A percentile compares a stretch with the other conserved stretches of the same genome.
These are phyloP conservation scores for Quercus ilex DNA, from an alignment of 306 rosid genomes.

Conservation along the genomic window DNA sequence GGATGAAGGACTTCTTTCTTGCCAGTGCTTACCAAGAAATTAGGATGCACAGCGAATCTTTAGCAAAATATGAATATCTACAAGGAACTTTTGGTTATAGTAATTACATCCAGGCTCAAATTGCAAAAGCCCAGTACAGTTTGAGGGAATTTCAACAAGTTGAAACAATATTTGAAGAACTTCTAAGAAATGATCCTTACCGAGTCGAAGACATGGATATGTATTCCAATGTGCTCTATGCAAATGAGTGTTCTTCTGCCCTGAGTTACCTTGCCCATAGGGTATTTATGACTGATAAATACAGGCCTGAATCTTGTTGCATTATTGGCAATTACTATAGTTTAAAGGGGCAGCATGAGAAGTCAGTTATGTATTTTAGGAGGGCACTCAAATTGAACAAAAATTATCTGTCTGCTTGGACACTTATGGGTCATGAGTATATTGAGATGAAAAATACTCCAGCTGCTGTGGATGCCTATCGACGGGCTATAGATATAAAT, in stretches of 20 bases:
- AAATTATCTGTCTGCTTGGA: conserved; percentile 95
- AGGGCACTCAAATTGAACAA: conserved; percentile 95
- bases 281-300: conserved; percentile 87
- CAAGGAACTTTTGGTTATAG: conserved; percentile 73
- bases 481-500: conserved; percentile 89
- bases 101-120: conserved; percentile 88
- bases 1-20: conserved; percentile 97
- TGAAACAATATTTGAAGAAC: conserved; percentile 93
- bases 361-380: conserved; percentile 83
- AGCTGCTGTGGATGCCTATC: conserved; percentile 96
- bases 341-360: conserved; percentile 95
- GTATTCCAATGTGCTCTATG: conserved; percentile 96
- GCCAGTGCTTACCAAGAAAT: conserved; percentile 84
- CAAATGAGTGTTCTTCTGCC: conserved; percentile 80
- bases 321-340: conserved; percentile 96
- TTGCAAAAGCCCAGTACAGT: conserved; percentile 88
- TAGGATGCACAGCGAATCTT: conserved; percentile 80
- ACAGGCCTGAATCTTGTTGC: conserved; percentile 97
- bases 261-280: conserved; percentile 97
- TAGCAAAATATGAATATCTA: conserved; percentile 67
- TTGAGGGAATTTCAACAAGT: conserved; percentile 90
- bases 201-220: conserved; percentile 96
- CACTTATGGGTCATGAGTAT: conserved; percentile 97
- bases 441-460: conserved; percentile 99
- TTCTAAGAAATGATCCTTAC: conserved; percentile 85